Percentiles rank a stretch among this genome's conserved stretches.
Conservation (phyloP, 2,329 filamentous ascomycete species). For the Stachybotrys elegans region DNA sequence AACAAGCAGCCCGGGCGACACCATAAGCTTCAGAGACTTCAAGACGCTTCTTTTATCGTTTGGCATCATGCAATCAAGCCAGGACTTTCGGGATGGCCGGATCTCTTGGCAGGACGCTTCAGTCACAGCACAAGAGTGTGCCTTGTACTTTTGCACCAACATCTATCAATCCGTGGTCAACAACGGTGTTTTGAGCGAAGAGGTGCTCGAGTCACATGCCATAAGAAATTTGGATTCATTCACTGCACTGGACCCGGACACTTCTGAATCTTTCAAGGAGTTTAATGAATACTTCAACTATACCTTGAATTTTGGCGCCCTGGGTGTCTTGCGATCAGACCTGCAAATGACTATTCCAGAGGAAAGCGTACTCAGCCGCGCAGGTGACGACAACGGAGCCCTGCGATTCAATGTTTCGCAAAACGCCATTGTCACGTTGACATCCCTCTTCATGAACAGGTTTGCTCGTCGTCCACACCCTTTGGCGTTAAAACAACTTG, state of each 20-base stretch:
- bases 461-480: not conserved
- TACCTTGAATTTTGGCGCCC: not conserved
- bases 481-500: not conserved
- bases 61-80: slow-evolving; percentile 5
- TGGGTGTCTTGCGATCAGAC: not conserved
- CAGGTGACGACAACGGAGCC: not conserved
- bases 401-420: not conserved
- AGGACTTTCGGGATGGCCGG: slow-evolving; percentile 1
- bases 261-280: not conserved
- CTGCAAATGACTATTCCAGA: not conserved
- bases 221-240: not conserved
- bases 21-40: not conserved
- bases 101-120: slow-evolving; percentile 7
- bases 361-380: not conserved
- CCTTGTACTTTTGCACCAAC: slow-evolving; percentile 9
- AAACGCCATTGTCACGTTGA: not conserved
- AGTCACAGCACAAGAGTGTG: slow-evolving; percentile 5
- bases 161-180: slow-evolving; percentile 2
- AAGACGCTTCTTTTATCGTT: slow-evolving; percentile 6
- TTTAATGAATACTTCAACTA: not conserved
- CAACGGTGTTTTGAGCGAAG: slow-evolving; percentile 6
- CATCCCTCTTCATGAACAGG: not conserved
- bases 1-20: not conserved
- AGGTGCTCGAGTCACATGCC: not conserved
- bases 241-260: not conserved